These are phyloP conservation scores for Cicer judaicum DNA, from an alignment of 306 rosid species.

Conservation along the genomic window DNA sequence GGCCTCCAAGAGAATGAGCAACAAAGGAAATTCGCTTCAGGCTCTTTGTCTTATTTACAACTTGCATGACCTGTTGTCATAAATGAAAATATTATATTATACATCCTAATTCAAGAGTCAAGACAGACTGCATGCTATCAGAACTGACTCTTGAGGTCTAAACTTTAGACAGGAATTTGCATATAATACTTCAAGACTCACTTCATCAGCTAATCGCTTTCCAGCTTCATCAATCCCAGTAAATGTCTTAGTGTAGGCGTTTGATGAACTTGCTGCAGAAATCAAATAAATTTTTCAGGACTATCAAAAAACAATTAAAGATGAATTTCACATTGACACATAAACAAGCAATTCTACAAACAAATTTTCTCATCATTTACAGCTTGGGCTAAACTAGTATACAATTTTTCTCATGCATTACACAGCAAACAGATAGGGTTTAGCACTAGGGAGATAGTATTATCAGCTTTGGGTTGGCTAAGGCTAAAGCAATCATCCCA, in stretches of 20 bases:
- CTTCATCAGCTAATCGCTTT: conserved; percentile 90
- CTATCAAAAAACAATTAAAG: conserved; percentile 12
- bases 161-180: conserved; percentile 39
- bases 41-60: conserved; percentile 74
- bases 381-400: conserved; percentile 19
- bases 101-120: conserved; percentile 37
- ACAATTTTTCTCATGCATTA: conserved; percentile 35
- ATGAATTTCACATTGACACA: conserved; percentile 29
- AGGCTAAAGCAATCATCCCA: not conserved
- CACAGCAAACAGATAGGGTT: conserved; percentile 1
- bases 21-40: conserved; percentile 86
- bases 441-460: conserved; percentile 12
- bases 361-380: conserved; percentile 1
- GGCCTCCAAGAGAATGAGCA: conserved; percentile 95
- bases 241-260: conserved; percentile 73
- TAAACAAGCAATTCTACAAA: conserved; percentile 15
- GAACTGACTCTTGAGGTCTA: not conserved
- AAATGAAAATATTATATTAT: conserved; percentile 43
- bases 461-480: conserved; percentile 35
- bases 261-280: conserved; percentile 86
- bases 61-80: conserved; percentile 70
- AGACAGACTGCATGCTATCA: conserved; percentile 34
- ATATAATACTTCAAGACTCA: conserved; percentile 53
- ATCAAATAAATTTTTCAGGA: conserved; percentile 40
- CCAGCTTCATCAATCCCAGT: conserved; percentile 95